Base-by-base conservation (phyloP, 148 eudicot species). In the Silene latifolia region DNA sequence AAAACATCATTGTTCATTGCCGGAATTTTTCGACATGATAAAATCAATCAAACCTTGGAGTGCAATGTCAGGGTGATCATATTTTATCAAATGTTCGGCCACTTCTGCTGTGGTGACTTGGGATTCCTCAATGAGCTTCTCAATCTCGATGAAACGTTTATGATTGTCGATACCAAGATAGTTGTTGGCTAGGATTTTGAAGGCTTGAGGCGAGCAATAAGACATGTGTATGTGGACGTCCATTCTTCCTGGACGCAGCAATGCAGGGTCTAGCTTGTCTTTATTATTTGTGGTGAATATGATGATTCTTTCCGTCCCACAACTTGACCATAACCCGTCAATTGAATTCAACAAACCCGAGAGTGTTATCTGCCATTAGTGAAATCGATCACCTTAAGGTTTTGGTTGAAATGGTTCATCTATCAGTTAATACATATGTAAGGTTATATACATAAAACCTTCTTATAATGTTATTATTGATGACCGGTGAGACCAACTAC, bases 171-270 rank as follows among this genome's bases (percentile, higher is more conserved):
- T 54, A 14, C 83, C 79, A 0, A 88, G 82, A 62, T 87, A 85
- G 60, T 85, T 87, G 5, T 65, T 15, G 5, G 87, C 87, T 0
- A 87, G 76, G 11, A 84, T 21, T 35, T 58, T 83, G 68, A 88
- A 88, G 1, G 76, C 84, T 10, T 58, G 59, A 2, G 84, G 80
- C 0, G 82, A 73, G 74, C 87, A 88, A 39, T 88, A 88, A 2
- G 87, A 80, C 90, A 89, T 83, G 82, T 87, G 82, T 39, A 89
- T 73, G 74, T 89, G 90, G 73, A 87, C 17, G 72, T 89, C 88
- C 93, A 89, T 89, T 18, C 89, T 85, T 3, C 89, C 93, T 0
- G 90, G 90, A 10, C 90, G 83, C n/a, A 89, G 57, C 25, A 87
- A 44, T 2, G 93, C 90, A 0, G 90, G 89, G 58, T 87, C 90